Conservation (phyloP, 805 yeast species). For the Wickerhamiella musiphila region DNA sequence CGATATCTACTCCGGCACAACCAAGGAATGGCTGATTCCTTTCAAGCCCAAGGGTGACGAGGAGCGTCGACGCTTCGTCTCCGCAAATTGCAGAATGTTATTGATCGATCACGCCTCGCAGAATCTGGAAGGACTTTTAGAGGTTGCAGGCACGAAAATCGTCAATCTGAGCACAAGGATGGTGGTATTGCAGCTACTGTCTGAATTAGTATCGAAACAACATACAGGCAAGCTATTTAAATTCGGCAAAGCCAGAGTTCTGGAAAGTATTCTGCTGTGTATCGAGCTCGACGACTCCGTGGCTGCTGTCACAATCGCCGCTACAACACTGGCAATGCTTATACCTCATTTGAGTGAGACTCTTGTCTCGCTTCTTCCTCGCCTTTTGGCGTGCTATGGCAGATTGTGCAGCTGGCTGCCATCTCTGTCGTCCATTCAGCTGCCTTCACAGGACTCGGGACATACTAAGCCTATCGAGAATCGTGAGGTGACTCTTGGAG, state of each 20-base stretch:
- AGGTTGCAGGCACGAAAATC: constrained; percentile 24
- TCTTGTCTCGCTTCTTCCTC: constrained; percentile 23
- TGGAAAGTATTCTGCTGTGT: constrained; percentile 12
- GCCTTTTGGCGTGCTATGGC: constrained; percentile 29
- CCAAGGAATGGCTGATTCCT: constrained; percentile 17
- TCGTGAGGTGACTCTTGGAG: not conserved
- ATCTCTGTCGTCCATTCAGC: too few relatives aligned
- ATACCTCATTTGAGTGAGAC: constrained; percentile 30
- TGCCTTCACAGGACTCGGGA: too few relatives aligned
- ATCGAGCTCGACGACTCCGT: constrained; percentile 27
- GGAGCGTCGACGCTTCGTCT: constrained; percentile 34
- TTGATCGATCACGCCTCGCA: constrained; percentile 28
- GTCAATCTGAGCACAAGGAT: constrained; percentile 23
- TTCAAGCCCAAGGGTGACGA: constrained; percentile 18
- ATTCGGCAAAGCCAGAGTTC: constrained; percentile 11
- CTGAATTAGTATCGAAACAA: constrained; percentile 11
- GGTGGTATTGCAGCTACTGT: constrained; percentile 24
- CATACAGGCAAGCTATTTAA: constrained; percentile 15
- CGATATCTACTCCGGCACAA: constrained; percentile 13
- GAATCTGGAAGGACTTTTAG: constrained; percentile 24
- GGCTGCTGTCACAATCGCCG: constrained; percentile 23
- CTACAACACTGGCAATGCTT: constrained; percentile 25
- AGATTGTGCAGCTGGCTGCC: constrained; percentile 27
- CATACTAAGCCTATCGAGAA: not conserved
- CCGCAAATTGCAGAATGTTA: constrained; percentile 27